Conservation (phyloP, 306 rosid genomes). For the Potentilla sterilis region DNA sequence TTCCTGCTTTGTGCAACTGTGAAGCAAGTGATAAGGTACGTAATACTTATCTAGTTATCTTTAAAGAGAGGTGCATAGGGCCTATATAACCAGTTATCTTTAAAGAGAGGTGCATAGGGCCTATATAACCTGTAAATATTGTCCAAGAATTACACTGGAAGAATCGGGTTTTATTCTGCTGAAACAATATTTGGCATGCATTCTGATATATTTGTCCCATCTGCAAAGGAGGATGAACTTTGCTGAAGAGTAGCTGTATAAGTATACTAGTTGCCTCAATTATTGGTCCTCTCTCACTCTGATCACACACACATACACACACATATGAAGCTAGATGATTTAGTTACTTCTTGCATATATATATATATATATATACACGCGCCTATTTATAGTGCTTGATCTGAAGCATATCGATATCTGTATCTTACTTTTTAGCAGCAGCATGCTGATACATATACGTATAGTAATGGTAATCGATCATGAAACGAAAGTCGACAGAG, state of each 20-base stretch:
- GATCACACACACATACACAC: neutral
- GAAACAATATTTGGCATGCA: neutral
- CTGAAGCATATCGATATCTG: neutral
- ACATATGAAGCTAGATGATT: neutral
- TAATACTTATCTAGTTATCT: conserved; percentile 7
- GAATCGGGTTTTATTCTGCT: neutral
- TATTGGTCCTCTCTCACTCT: neutral
- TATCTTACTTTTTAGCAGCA: neutral
- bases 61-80: neutral
- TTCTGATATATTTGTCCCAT: neutral
- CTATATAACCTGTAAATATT: neutral
- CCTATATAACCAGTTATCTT: neutral
- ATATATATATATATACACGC: neutral
- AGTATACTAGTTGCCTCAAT: neutral
- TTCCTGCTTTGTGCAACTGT: neutral
- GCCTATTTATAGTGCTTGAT: neutral
- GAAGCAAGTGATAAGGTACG: neutral
- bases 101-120: neutral
- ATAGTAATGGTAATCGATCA: neutral
- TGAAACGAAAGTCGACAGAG: neutral
- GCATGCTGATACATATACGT: neutral
- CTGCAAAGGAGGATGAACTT: neutral
- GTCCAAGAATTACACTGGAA: neutral
- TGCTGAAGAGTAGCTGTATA: neutral
- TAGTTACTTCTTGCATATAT: neutral